Conservation (phyloP, 345 rosid genomes). For the Sonneratia caseolaris region DNA sequence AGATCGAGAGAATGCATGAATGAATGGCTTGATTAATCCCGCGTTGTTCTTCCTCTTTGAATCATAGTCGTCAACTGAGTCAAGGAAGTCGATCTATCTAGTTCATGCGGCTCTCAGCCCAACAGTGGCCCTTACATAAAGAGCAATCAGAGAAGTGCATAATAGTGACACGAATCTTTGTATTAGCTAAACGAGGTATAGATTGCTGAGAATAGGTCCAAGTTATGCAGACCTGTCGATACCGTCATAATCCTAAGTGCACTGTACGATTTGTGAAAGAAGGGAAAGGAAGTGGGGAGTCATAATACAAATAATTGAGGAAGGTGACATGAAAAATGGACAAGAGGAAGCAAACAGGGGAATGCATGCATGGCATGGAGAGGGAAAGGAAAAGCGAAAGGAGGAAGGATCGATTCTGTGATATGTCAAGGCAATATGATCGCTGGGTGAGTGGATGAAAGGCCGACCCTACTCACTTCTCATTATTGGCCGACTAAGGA, state of each 20-base stretch:
- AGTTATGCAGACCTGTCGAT: too few relatives aligned
- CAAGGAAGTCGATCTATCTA: too few relatives aligned
- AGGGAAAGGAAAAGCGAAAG: background rate
- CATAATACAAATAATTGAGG: background rate
- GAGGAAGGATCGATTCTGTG: background rate
- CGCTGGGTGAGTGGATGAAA: slow-evolving; percentile 9
- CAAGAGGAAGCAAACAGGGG: background rate
- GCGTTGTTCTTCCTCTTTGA: background rate
- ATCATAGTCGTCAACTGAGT: too few relatives aligned
- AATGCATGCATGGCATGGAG: background rate
- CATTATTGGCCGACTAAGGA: background rate
- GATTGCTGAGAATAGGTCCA: too few relatives aligned
- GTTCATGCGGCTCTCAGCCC: too few relatives aligned
- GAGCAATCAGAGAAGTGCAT: too few relatives aligned
- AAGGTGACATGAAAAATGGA: background rate
- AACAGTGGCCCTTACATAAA: too few relatives aligned
- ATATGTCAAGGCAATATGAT: background rate
- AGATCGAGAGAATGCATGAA: background rate
- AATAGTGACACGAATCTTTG: too few relatives aligned
- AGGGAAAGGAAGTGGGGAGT: background rate
- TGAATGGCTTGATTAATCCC: background rate
- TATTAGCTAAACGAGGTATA: too few relatives aligned
- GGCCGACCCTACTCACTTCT: background rate
- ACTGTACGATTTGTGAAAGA: too few relatives aligned
- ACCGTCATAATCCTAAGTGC: too few relatives aligned